Base-by-base conservation (phyloP, 495 filamentous ascomycete genomes). In the Barbatosphaeria neglecta region DNA sequence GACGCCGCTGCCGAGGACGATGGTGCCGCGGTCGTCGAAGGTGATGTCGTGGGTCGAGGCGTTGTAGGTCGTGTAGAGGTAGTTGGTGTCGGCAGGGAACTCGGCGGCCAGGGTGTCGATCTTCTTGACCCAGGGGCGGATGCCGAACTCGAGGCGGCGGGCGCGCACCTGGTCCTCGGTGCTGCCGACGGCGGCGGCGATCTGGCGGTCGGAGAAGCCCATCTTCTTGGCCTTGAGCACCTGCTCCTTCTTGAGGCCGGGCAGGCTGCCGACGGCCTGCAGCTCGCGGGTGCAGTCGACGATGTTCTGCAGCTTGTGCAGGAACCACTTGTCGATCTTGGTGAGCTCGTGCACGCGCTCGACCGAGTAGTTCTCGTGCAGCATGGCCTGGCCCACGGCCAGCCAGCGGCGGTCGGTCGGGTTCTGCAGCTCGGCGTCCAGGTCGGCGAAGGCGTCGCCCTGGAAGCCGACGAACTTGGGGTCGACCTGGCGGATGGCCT, bases 31-130 rank as follows among this genome's bases (percentile, higher is more conserved):
- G 60, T 96, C 90, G 56, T 98, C 83, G 51, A 98, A 98, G 37
- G 80, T 85, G 17, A 98, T 84, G 67, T 98, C 90, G 65, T 98
- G 90, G 17, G 84, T 78, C n/a, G 84, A 83, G 38, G 89, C 90
- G 56, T 98, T 98, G 72, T 98, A 98, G 39, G 90, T 98, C 10
- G 90, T 98, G 70, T 96, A 96, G 22, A 95, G 80, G 64, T 95
- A 96, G 72, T 95, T 95, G 51, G 90, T 95, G 50, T 90, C 79
- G 45, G 90, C 90, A n/a, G 92, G 90, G 69, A 96, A 98, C 64
- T 98, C 90, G 24, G 90, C 90, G 54, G 90, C 90, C 46, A 98
- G 79, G 38, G 90, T 96, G 61, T 98, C 89, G 52, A 95, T 95
- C 73, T 88, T 95, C 82, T 97, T 97, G 17, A 97, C 90, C 72